Percentiles rank a stretch among this genome's conserved stretches.
phyloP scores from a whole-genome alignment of 768 basidiomycete genomes.

The Lepiota venenata region DNA sequence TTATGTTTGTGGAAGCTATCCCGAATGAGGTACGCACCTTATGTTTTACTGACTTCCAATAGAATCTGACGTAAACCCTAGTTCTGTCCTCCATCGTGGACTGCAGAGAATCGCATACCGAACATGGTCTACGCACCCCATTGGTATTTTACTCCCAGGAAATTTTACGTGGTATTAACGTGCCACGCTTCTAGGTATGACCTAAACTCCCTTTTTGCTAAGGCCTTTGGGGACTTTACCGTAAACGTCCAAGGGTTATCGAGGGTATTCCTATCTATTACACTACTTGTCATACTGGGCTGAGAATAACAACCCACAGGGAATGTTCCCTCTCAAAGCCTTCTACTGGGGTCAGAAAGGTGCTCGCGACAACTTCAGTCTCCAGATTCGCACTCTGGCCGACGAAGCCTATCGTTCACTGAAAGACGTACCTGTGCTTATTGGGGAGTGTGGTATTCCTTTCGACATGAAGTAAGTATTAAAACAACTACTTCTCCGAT shows the following conservation, averaged over 20 bases:
- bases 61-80: conserved; percentile 21
- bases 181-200: conserved; percentile 90
- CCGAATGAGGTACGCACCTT: conserved; percentile 77
- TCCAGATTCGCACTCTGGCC: conserved; percentile 81
- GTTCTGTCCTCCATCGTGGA: conserved; percentile 83
- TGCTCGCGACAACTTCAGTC: conserved; percentile 74
- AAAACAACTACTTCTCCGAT: not conserved
- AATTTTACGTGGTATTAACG: not conserved
- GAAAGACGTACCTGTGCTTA: conserved; percentile 78
- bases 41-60: conserved; percentile 5
- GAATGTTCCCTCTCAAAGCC: conserved; percentile 76
- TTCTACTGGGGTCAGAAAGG: conserved; percentile 89
- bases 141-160: conserved; percentile 21
- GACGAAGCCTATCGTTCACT: conserved; percentile 63
- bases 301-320: conserved; percentile 39
- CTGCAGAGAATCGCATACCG: conserved; percentile 42
- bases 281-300: not conserved
- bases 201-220: conserved; percentile 81
- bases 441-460: conserved; percentile 93
- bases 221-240: conserved; percentile 79
- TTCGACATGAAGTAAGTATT: conserved; percentile 91
- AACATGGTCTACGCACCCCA: conserved; percentile 37
- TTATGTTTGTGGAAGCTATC: conserved; percentile 80
- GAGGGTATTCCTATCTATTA: conserved; percentile 40
- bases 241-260: conserved; percentile 94